Percentiles rank a stretch among this genome's conserved stretches.
These are phyloP conservation scores for Candida sonorensis DNA, from an alignment of 805 yeast genomes.

Conservation along the genomic window DNA sequence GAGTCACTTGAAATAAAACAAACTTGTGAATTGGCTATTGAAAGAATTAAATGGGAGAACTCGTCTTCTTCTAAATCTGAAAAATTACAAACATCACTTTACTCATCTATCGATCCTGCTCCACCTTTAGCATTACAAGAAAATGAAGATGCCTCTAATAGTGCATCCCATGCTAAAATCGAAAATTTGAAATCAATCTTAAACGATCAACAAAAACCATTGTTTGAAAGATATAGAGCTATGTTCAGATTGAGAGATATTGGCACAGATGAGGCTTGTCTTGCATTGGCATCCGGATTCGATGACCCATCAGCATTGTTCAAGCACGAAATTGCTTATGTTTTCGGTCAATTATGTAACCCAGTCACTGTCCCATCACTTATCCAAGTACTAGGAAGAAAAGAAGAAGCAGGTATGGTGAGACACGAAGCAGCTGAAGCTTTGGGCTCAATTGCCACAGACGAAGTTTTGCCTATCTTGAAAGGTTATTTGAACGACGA, in stretches of 20 bases:
- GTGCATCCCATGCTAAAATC: too few relatives aligned
- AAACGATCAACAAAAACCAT: slow-evolving; percentile 69
- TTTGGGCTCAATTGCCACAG: slow-evolving; percentile 92
- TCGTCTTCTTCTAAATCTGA: slow-evolving; percentile 62
- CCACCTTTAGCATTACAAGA: slow-evolving; percentile 78
- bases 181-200: slow-evolving; percentile 59
- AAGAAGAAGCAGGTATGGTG: slow-evolving; percentile 92
- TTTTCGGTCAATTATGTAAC: slow-evolving; percentile 93
- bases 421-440: slow-evolving; percentile 99
- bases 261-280: slow-evolving; percentile 87
- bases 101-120: slow-evolving; percentile 93
- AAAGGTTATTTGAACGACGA: slow-evolving; percentile 71
- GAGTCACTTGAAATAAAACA: slow-evolving; percentile 78
- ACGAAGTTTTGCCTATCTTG: slow-evolving; percentile 86
- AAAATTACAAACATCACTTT: slow-evolving; percentile 65
- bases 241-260: slow-evolving; percentile 97
- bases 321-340: slow-evolving; percentile 97
- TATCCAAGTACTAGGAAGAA: slow-evolving; percentile 71
- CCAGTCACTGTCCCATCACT: slow-evolving; percentile 89
- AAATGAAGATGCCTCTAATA: too few relatives aligned
- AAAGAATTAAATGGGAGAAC: slow-evolving; percentile 88
- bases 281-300: slow-evolving; percentile 87
- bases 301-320: slow-evolving; percentile 87
- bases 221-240: slow-evolving; percentile 94
- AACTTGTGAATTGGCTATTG: slow-evolving; percentile 96